Base-by-base conservation (phyloP, 1,284 basidiomycete species). In the Xerocomus cyaneibrunnescens region DNA sequence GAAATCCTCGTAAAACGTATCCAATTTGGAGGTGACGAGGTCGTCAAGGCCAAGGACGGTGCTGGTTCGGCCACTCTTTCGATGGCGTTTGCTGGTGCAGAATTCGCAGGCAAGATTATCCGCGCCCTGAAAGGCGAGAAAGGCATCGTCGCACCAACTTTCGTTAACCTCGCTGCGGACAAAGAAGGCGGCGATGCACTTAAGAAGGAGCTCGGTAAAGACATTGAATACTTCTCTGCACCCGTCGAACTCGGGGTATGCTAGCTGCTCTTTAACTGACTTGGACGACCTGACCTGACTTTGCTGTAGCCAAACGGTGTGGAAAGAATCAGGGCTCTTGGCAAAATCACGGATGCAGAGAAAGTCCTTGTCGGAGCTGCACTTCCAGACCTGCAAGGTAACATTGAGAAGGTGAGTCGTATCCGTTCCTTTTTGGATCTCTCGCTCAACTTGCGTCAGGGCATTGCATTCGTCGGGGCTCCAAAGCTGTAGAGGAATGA, bases 21-120 rank as follows among this genome's bases (percentile, higher is more conserved):
- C 70, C 96, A 98, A 75, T 98, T 92, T 67, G 96, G 96, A 62
- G 92, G 92, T 69, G 92, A 94, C 69, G 90, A 94, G 77, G 92
- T 94, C 62, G 92, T 94, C 70, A 84, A 93, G 76, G 92, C 92
- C 58, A 94, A 95, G 77, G 92, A 89, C 65, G 92, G 92, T 61
- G 80, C 88, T 37, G 91, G 92, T 40, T 87, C 83, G 31, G 92
- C 92, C 32, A 94, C 92, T 21, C 84, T 94, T 58, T 92, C 89
- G 28, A 94, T 94, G 92, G 92, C 90, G 48, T 93, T 88, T 75
- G 85, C 92, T 57, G 93, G 93, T 67, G 90, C 90, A 41, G 84
- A 92, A 72, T 96, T 95, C 67, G 80, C 92, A 44, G 71, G 72
- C 62, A 87, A 88, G 61, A 75, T 98, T 62, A 78, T 98, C 66